Evolutionary conservation across 2,329 filamentous ascomycete genomes (phyloP).

Genomic region (Pseudogymnoascus pannorum): DNA sequence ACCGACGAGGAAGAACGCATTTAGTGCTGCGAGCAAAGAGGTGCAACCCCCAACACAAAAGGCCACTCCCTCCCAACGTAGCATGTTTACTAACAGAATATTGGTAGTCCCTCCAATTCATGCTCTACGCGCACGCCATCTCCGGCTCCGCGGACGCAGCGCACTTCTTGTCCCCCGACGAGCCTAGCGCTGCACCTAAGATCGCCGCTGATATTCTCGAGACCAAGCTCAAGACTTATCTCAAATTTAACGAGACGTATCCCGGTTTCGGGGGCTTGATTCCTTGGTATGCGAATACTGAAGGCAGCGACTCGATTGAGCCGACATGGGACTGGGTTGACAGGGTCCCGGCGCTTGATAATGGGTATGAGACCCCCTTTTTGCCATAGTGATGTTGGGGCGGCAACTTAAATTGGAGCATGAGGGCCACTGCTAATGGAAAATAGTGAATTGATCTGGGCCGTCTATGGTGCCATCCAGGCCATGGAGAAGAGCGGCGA

Average conservation of each 20-base stretch:
- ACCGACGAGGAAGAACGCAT: constrained; percentile 30
- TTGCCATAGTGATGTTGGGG: too few species aligned
- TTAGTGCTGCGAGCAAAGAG: constrained; percentile 35
- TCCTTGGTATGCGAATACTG: constrained; percentile 30
- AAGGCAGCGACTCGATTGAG: constrained; percentile 24
- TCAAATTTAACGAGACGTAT: constrained; percentile 34
- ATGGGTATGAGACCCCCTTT: constrained; percentile 27
- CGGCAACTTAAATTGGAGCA: not conserved
- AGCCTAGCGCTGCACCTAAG: constrained; percentile 27
- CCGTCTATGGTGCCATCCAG: constrained; percentile 35
- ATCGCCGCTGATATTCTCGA: constrained; percentile 33
- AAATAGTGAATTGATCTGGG: constrained; percentile 35
- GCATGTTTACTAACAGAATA: not conserved
- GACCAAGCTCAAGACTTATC: constrained; percentile 34
- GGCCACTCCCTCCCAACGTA: not conserved
- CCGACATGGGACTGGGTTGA: constrained; percentile 34
- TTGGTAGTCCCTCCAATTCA: constrained; percentile 34
- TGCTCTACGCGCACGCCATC: constrained; percentile 37
- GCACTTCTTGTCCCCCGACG: constrained; percentile 32
- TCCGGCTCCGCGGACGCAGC: constrained; percentile 33
- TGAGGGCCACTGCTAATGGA: not conserved
- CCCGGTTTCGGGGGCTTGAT: constrained; percentile 37
- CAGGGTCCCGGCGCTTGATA: constrained; percentile 34
- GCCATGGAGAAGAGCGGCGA: constrained; percentile 28
- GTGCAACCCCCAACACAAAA: constrained; percentile 16